Base-by-base conservation (phyloP, 2,329 filamentous ascomycete genomes). In the Penicillium crustosum region DNA sequence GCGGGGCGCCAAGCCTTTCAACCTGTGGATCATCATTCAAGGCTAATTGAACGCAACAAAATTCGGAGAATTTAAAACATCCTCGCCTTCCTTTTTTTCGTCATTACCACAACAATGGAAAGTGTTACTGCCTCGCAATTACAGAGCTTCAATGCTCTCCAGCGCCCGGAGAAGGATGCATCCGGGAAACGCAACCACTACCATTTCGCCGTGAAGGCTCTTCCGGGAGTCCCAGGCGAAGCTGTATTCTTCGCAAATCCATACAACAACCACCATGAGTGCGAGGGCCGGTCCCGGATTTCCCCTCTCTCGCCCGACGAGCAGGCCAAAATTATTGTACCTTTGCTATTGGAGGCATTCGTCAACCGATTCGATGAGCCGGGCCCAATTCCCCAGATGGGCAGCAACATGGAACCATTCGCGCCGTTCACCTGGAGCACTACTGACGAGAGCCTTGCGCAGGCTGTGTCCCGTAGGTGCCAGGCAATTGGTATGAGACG, bases 381-480 rank as follows among this genome's bases (percentile, higher is more conserved):
- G 8, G 27, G 36, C 23, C 1, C 8, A 6, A 43, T 50, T 31
- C 21, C 15, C 5, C 49, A 57, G 13, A 57, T 58, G 45, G 25
- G 17, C 7, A 27, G 23, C 27, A 38, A 36, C 36, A 25, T n/a
- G 17, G 17, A 15, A 8, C 41, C 55, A 12, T 58, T 44, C 23
- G 58, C 55, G 13, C 58, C 58, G 33, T 51, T 25, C 12, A 51
- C 29, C 12, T 60, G 50, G 58, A 47, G 49, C 19, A 57, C 54
- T 5, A 35, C 38, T n/a, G 8, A 54, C 6, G 33, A 39, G 17
- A 25, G 5, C 25, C 49, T 58, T 23, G 58, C 58, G 6, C 33
- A 25, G 4, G 49, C 54, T 12, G 44, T 57, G 3, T 58, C 58
- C 2, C 19, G 21, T 21, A 25, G 41, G 31, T 49, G 53, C 13